These are phyloP conservation scores for Fonsecaea erecta DNA, from an alignment of 2,329 filamentous ascomycete genomes.

Conservation along the genomic window DNA sequence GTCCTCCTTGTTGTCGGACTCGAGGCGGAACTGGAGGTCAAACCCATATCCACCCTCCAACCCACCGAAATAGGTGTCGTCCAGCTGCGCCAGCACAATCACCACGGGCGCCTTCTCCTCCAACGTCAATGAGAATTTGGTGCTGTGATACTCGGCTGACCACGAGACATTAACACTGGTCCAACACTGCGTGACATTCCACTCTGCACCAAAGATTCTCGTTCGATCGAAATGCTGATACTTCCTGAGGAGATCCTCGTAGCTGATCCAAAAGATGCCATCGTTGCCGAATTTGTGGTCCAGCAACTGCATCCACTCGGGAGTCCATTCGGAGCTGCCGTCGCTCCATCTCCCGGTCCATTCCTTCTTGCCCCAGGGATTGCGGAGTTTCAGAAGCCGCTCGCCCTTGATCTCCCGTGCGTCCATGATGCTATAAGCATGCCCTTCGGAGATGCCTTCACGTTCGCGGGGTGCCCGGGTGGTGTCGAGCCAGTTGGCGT, in stretches of 20 bases:
- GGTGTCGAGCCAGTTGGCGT: constrained; percentile 32
- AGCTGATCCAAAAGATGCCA: constrained; percentile 68
- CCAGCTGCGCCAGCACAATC: constrained; percentile 64
- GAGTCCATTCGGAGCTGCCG: constrained; percentile 82
- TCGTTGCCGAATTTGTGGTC: constrained; percentile 77
- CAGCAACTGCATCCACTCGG: constrained; percentile 75
- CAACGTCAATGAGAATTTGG: constrained; percentile 62
- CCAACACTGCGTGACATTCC: constrained; percentile 66
- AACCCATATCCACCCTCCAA: constrained; percentile 63
- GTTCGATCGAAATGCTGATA: constrained; percentile 66
- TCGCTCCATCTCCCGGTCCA: constrained; percentile 84
- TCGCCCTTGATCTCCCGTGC: constrained; percentile 65
- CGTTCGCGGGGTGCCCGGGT: constrained; percentile 23
- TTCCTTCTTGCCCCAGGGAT: constrained; percentile 80
- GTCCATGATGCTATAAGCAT: constrained; percentile 65
- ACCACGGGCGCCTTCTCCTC: constrained; percentile 59
- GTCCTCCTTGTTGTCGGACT: constrained; percentile 56
- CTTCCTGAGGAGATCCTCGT: constrained; percentile 61
- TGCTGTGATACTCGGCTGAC: constrained; percentile 63
- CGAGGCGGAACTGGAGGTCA: constrained; percentile 62
- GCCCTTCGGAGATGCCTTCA: constrained; percentile 52
- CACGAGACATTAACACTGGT: constrained; percentile 64
- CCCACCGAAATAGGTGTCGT: constrained; percentile 64
- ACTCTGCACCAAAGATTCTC: constrained; percentile 63
- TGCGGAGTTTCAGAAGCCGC: constrained; percentile 65